Conservation (phyloP, 2,329 filamentous ascomycete genomes). For the Ceratocystis smalleyi region DNA sequence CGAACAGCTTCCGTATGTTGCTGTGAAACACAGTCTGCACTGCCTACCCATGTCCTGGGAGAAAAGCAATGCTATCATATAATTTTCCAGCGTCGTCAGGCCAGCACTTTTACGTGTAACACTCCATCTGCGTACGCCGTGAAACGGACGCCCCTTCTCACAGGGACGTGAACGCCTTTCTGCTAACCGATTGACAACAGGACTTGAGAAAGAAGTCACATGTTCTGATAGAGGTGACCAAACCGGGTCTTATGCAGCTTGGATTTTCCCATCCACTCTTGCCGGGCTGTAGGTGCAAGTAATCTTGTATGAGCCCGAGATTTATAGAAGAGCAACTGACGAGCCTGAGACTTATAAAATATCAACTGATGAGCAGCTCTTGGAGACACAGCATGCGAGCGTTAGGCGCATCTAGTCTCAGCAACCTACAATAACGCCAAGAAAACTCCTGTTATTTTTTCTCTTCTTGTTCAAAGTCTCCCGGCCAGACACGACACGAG, state of each 20-base stretch:
- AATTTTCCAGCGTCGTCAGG: not conserved
- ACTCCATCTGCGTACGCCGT: not conserved
- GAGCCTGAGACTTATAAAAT: too few species aligned
- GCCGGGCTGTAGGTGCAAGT: too few species aligned
- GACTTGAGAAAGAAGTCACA: not conserved
- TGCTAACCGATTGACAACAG: too few species aligned
- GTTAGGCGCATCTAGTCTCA: not conserved
- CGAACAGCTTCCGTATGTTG: not conserved
- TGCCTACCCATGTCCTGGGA: not conserved
- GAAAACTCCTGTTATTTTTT: not conserved
- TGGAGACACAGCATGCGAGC: too few species aligned
- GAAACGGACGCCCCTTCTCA: not conserved
- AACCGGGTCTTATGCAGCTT: too few species aligned
- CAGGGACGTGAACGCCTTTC: too few species aligned
- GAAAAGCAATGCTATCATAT: not conserved
- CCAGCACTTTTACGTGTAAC: not conserved
- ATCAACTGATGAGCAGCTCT: too few species aligned
- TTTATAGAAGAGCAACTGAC: too few species aligned
- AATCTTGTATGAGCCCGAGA: too few species aligned
- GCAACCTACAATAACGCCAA: not conserved
- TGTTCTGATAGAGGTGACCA: too few species aligned
- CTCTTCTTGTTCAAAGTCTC: not conserved
- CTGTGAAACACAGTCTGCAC: not conserved
- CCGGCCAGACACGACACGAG: not conserved
- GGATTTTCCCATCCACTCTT: too few species aligned